A percentile compares a stretch with the other conserved stretches of the same genome.
These are phyloP conservation scores for Solanum hybrid DNA, from an alignment of 305 asterid species.

Conservation along the genomic window DNA sequence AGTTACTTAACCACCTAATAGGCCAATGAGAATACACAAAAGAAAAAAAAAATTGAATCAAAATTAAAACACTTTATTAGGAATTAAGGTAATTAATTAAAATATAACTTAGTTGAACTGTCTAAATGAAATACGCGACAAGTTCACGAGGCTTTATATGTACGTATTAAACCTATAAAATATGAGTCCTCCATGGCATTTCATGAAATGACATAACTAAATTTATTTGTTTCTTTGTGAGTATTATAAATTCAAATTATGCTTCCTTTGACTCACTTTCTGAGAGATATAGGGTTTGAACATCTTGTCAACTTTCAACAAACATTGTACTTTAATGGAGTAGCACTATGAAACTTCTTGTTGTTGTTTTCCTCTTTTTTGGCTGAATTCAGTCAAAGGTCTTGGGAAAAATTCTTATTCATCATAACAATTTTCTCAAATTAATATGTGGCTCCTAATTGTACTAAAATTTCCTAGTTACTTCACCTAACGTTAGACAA, in stretches of 20 bases:
- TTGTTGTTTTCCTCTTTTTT: not conserved
- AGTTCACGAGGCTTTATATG: not conserved
- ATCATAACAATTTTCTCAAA: not conserved
- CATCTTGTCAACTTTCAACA: not conserved
- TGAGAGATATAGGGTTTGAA: not conserved
- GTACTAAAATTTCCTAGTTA: not conserved
- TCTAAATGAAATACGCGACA: not conserved
- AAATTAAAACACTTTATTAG: not conserved
- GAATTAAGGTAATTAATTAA: not conserved
- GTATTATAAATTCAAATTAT: not conserved
- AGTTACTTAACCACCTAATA: not conserved
- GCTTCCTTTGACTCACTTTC: not conserved
- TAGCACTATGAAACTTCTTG: not conserved
- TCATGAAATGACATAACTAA: not conserved
- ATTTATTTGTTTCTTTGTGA: not conserved
- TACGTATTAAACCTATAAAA: not conserved
- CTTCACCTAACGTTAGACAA: not conserved
- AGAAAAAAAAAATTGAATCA: not conserved
- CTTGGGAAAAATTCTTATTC: not conserved
- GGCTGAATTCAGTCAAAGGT: not conserved
- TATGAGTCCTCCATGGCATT: not conserved
- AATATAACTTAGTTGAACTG: accelerated
- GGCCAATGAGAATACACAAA: not conserved
- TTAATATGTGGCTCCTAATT: not conserved
- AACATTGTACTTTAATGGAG: not conserved